Evolutionary conservation across 2,329 filamentous ascomycete species (phyloP).

Genomic region (Teratosphaeria destructans): DNA sequence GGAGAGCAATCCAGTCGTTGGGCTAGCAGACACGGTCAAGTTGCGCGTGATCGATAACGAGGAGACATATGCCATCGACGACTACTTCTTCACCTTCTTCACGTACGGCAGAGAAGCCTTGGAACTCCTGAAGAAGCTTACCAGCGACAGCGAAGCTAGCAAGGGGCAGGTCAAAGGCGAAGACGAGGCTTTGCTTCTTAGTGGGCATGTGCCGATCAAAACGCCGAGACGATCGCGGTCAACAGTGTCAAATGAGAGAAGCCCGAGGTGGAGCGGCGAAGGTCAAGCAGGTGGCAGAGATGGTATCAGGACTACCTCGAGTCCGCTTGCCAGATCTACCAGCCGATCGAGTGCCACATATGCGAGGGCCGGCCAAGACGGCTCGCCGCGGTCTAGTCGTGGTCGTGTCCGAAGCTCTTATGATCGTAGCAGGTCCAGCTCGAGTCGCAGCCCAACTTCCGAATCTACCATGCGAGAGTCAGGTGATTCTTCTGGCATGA

Average conservation of each 20-base stretch:
- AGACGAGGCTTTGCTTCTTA: background rate
- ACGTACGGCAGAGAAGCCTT: constrained; percentile 75
- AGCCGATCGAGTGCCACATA: background rate
- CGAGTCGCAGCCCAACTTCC: constrained; percentile 46
- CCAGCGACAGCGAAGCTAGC: constrained; percentile 49
- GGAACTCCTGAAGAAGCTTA: constrained; percentile 61
- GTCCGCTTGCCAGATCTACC: background rate
- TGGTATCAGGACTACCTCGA: background rate
- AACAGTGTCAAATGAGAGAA: constrained; percentile 9
- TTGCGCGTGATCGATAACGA: constrained; percentile 87
- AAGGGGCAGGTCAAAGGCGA: constrained; percentile 7
- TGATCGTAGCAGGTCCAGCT: constrained; percentile 45
- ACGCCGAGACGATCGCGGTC: background rate
- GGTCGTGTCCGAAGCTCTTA: constrained; percentile 26
- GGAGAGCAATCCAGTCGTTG: constrained; percentile 81
- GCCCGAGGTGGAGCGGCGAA: constrained; percentile 33
- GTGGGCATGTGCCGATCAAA: background rate
- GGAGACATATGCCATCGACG: constrained; percentile 89
- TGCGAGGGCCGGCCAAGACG: background rate
- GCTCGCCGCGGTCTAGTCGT: constrained; percentile 20
- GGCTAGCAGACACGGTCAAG: constrained; percentile 89
- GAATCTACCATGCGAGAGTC: constrained; percentile 50
- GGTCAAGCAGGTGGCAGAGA: background rate
- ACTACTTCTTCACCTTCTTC: constrained; percentile 98
- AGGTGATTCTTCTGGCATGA: constrained; percentile 57